Base-by-base conservation (phyloP, 352 stramenopile species). In the Phytophthora palmivora region DNA sequence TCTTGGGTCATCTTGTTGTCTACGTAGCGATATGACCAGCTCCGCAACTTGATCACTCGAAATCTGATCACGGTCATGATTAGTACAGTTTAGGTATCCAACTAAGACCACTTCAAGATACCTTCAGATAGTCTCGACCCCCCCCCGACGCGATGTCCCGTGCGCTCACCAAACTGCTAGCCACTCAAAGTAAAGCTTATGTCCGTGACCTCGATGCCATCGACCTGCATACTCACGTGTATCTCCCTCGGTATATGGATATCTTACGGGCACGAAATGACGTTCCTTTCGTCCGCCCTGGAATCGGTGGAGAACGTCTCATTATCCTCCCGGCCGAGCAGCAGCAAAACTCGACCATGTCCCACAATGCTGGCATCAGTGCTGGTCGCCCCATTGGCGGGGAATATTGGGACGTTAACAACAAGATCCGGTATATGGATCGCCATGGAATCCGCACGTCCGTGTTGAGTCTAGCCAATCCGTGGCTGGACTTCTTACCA, bases 141-240 rank as follows among this genome's bases (percentile, higher is more conserved):
- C 12, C 41, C 11, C 21, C 21, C 21, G 12, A 8, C 33, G 6
- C n/a, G 6, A 79, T 74, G 67, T 59, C 67, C 14, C 50, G 58
- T 15, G 52, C 66, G 22, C 42, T 77, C 30, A 30, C 26, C 36
- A 76, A 74, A 36, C 64, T 78, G 9, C 43, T 82, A 12, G 1
- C 32, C 28, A 74, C 43, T 28, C 75, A 84, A 55, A 62, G 72
- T 48, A 84, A 80, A 57, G 49, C 57, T 33, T 60, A 19, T 24
- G 36, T 84, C 49, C 58, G 59, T 32, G 70, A 84, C 6, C 58
- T 84, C 5, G 54, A 70, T 12, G 44, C 75, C 14, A 62, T 89
- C 36, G 80, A 89, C 58, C 58, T 89, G 43, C 80, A 89, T 64
- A 89, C 80, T 87, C n/a, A n/a, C n/a, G n/a, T n/a, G n/a, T n/a